A percentile compares a stretch with the other conserved stretches of the same genome.
These are phyloP conservation scores for Phlebiopsis gigantea DNA, from an alignment of 768 basidiomycete genomes.

Conservation along the genomic window DNA sequence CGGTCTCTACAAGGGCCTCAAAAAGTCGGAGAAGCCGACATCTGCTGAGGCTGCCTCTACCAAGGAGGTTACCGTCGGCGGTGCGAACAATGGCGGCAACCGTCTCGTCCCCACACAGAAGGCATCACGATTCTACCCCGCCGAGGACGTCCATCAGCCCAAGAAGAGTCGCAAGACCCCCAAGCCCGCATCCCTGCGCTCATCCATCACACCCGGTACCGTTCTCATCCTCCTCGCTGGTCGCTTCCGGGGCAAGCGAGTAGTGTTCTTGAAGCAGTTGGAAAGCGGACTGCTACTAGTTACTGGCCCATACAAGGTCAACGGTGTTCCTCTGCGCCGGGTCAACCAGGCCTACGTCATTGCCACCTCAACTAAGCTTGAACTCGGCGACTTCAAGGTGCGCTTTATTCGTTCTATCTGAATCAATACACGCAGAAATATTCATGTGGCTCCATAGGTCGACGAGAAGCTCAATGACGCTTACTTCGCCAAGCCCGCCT, in stretches of 20 bases:
- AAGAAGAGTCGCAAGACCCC: slow-evolving; percentile 89
- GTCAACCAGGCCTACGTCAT: slow-evolving; percentile 99
- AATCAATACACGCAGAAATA: neutral
- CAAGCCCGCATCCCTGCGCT: slow-evolving; percentile 73
- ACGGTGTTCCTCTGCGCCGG: slow-evolving; percentile 95
- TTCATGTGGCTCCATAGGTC: slow-evolving; percentile 43
- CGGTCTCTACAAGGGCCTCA: slow-evolving; percentile 78
- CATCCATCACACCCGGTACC: slow-evolving; percentile 89
- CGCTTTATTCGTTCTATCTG: slow-evolving; percentile 23
- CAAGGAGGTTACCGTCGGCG: slow-evolving; percentile 80
- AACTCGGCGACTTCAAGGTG: slow-evolving; percentile 71
- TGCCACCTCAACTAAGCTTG: slow-evolving; percentile 92
- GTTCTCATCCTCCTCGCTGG: slow-evolving; percentile 96
- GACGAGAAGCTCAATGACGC: slow-evolving; percentile 90
- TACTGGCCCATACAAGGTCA: slow-evolving; percentile 96
- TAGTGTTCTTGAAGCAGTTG: slow-evolving; percentile 97
- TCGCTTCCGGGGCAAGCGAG: slow-evolving; percentile 96
- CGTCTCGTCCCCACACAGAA: slow-evolving; percentile 83
- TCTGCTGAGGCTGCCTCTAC: slow-evolving; percentile 52
- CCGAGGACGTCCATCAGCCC: slow-evolving; percentile 87
- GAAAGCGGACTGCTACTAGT: slow-evolving; percentile 89
- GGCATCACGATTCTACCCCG: slow-evolving; percentile 89
- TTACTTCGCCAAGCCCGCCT: slow-evolving; percentile 82
- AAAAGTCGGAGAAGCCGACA: slow-evolving; percentile 69
- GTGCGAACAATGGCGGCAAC: slow-evolving; percentile 86